These are phyloP conservation scores for Alternaria incomplexa DNA, from an alignment of 2,329 filamentous ascomycete genomes.

Conservation along the genomic window DNA sequence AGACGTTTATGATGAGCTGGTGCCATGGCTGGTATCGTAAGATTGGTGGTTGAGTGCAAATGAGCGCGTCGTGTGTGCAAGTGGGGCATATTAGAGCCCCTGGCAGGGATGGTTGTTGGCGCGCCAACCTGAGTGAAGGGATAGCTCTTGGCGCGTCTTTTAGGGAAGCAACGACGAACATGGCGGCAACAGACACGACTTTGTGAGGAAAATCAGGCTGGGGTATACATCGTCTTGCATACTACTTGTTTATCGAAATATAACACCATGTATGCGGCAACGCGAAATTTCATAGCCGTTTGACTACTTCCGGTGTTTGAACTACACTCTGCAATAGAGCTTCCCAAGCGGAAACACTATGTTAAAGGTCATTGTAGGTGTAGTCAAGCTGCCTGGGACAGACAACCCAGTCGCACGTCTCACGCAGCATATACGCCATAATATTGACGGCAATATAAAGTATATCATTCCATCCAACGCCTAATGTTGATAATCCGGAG, in stretches of 20 bases:
- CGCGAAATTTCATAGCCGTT: no score
- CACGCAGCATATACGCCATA: not conserved
- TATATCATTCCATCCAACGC: slow-evolving; percentile 3
- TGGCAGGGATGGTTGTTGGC: not conserved
- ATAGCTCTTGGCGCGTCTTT: not conserved
- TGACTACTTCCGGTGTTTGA: no score
- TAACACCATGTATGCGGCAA: no score
- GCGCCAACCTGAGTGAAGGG: not conserved
- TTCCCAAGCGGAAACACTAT: not conserved
- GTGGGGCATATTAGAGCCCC: not conserved
- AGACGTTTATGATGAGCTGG: not conserved
- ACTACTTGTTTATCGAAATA: no score
- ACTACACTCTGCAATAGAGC: no score
- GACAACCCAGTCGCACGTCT: not conserved
- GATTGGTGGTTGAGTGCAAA: not conserved
- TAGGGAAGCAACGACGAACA: not conserved
- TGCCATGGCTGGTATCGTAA: not conserved
- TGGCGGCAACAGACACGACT: not conserved
- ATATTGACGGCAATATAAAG: not conserved
- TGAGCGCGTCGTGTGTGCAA: not conserved
- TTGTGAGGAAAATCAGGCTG: not conserved
- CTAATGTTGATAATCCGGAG: slow-evolving; percentile 1
- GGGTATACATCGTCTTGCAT: no score
- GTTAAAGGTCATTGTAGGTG: not conserved
- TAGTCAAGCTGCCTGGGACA: not conserved